Percentiles rank a stretch among this genome's conserved stretches.
Evolutionary conservation across 345 rosid species (phyloP).

Genomic region (Corchorus capsularis): DNA sequence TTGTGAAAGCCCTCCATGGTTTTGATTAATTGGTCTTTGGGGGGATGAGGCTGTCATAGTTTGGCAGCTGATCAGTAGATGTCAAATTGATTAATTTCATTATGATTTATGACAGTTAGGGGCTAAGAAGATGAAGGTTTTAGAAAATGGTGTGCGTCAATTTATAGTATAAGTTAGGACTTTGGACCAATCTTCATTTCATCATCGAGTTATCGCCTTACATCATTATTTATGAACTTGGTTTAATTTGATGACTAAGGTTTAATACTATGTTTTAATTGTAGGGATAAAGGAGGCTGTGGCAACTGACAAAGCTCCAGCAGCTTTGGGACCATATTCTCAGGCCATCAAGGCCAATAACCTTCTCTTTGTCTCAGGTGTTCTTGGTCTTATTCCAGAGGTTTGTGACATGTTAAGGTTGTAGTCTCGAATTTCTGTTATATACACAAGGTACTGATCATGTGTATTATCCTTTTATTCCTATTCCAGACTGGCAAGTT

Average conservation of each 20-base stretch:
- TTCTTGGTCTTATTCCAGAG: conserved; percentile 87
- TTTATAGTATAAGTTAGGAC: not conserved
- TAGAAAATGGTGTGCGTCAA: not conserved
- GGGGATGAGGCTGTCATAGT: not conserved
- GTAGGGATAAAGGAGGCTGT: conserved; percentile 72
- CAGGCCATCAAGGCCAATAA: conserved; percentile 86
- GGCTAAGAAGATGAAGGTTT: not conserved
- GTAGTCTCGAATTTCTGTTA: not conserved
- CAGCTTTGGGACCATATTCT: conserved; percentile 91
- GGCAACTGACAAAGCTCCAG: conserved; percentile 84
- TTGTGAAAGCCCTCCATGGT: not conserved
- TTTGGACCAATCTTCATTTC: conserved; percentile 1
- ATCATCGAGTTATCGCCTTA: not conserved
- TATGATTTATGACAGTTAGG: not conserved
- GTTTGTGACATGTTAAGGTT: conserved; percentile 37
- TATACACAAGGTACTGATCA: conserved; percentile 13
- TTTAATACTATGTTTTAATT: conserved; percentile 17
- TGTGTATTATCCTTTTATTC: conserved; percentile 6
- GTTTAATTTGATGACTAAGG: not conserved
- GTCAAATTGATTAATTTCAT: not conserved
- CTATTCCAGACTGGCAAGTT: not conserved
- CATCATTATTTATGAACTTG: not conserved
- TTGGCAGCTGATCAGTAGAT: not conserved
- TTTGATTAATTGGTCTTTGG: not conserved
- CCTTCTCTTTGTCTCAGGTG: conserved; percentile 79